Conservation (phyloP, 2,329 filamentous ascomycete genomes). For the Westerdykella sp. region DNA sequence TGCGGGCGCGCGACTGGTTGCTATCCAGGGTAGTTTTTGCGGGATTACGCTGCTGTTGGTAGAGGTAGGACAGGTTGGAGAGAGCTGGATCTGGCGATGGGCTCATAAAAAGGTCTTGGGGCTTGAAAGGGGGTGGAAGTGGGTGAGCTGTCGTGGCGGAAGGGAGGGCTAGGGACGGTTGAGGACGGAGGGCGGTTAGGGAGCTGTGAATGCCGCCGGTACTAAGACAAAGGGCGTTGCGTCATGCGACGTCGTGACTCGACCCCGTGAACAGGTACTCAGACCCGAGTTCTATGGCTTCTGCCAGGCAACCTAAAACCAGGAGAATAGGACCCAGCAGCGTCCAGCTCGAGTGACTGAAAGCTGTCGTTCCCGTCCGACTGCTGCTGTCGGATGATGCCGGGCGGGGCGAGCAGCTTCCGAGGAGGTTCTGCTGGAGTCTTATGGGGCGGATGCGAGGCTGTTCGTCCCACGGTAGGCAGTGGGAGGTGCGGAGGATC, state of each 20-base stretch:
- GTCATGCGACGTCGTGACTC: conserved; percentile 20
- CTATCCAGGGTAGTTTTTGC: conserved; percentile 29
- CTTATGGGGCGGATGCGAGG: not conserved
- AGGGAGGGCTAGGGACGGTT: conserved; percentile 8
- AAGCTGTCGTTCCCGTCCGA: not conserved
- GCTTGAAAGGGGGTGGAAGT: conserved; percentile 1
- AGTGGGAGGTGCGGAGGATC: not conserved
- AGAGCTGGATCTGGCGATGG: conserved; percentile 32
- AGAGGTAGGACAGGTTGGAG: conserved; percentile 31
- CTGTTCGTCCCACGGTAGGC: not conserved
- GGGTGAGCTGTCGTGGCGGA: not conserved
- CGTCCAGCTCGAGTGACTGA: not conserved
- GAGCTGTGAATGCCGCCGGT: conserved; percentile 7
- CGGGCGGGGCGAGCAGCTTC: not conserved
- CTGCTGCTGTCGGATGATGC: not conserved
- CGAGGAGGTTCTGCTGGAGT: not conserved
- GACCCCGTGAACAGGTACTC: conserved; percentile 11
- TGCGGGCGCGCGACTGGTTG: conserved; percentile 30
- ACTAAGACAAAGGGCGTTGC: conserved; percentile 17
- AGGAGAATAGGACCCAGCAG: not conserved
- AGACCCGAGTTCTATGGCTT: not conserved
- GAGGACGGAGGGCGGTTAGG: conserved; percentile 14
- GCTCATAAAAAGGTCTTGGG: conserved; percentile 31
- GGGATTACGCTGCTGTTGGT: conserved; percentile 32
- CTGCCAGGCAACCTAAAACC: not conserved